Base-by-base conservation (phyloP, 148 eudicot genomes). In the Euryodendron excelsum region DNA sequence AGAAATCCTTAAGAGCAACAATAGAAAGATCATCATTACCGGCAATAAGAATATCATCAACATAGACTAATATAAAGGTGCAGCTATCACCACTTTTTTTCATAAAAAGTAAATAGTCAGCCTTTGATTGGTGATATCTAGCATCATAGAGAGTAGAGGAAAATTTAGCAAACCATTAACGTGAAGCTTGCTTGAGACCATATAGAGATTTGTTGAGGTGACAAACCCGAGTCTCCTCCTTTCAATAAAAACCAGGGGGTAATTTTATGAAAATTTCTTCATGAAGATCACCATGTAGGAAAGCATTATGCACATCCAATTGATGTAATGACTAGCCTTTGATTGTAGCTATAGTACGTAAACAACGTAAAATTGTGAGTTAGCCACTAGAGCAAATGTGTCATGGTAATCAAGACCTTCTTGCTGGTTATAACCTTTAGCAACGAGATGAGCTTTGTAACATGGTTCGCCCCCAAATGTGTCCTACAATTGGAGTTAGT, bases 331-430 rank as follows among this genome's bases (percentile, higher is more conserved):
- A 18, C 74, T 56, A 70, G 45, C 15, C 28, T 12, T 5, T 1
- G 4, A 15, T n/a, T 0, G 33, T 12, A 45, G 55, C 53, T 8
- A 70, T 48, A 7, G 36, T 56, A 0, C 45, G 33, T 14, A 70
- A 9, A 27, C 56, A 23, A 4, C 56, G 55, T 1, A 70, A 36
- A n/a, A 33, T 70, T 31, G 45, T 13, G 25, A 18, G 21, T 70
- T 70, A 20, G 74, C 74, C 25, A 70, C 33, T 0, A 28, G 74
- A 13, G 74, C 56, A 70, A 70, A 70, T n/a, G 56, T 70, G 30
- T 70, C 21, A 27, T 23, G 33, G 25, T 70, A 70, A 25, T 70
- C 36, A 2, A 70, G 15, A 8, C 55, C 74, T 25, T 70, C 48
- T 23, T 5, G 25, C 25, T 37, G 68, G 17, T 18, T 30, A 25